Evolutionary conservation across 1,139 yeast genomes (phyloP).

Genomic region (Hyphopichia burtonii): DNA sequence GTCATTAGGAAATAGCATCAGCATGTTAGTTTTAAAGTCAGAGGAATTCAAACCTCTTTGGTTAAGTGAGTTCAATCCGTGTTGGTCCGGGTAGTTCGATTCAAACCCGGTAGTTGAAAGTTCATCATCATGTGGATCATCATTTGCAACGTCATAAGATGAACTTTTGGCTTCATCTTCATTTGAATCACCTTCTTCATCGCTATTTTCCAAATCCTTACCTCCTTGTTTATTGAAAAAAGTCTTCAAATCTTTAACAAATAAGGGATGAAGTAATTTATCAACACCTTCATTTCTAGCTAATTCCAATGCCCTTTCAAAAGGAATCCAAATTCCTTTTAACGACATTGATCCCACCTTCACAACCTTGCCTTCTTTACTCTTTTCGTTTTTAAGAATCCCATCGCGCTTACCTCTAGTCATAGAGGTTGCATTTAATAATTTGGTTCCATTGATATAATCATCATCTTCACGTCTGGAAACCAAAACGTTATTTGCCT

Average conservation of each 20-base stretch:
- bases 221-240: slow-evolving; percentile 30
- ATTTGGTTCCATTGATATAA: slow-evolving; percentile 56
- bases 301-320: slow-evolving; percentile 50
- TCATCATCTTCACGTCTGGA: slow-evolving; percentile 53
- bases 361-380: slow-evolving; percentile 40
- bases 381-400: slow-evolving; percentile 53
- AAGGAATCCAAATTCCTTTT: slow-evolving; percentile 60
- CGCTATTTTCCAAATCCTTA: slow-evolving; percentile 14
- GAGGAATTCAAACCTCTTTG: not conserved
- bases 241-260: slow-evolving; percentile 41
- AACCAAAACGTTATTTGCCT: slow-evolving; percentile 43
- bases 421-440: slow-evolving; percentile 90
- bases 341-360: slow-evolving; percentile 54
- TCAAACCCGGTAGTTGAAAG: not conserved
- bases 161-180: not conserved
- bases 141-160: not conserved
- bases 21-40: not conserved
- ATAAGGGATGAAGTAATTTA: slow-evolving; percentile 42
- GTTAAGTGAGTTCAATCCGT: not conserved
- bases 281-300: slow-evolving; percentile 50
- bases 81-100: not conserved
- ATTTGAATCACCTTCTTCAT: not conserved
- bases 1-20: not conserved
- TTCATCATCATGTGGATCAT: not conserved
- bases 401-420: slow-evolving; percentile 97